Evolutionary conservation across 164 flowering plant genomes (phyloP), one percentile per base, ranked within the genome.

Genomic region (Annona squamosa): DNA sequence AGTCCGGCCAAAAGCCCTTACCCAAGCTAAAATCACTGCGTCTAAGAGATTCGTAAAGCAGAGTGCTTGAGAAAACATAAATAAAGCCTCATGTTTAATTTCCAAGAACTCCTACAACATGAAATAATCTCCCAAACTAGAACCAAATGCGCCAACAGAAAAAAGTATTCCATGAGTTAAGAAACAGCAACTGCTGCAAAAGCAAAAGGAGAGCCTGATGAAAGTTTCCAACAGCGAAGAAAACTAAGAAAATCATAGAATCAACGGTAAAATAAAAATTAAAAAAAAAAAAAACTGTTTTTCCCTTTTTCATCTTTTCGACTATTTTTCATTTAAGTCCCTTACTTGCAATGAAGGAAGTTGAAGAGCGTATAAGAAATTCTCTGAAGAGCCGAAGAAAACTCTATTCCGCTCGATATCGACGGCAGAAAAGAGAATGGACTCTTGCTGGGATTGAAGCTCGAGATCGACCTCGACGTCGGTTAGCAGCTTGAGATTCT

Each of bases 321-420:
- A 52, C 1, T 52, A 52, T 7, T 52, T 52, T 52, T 52, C 59
- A 43, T 19, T 12, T 12, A 19, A 76, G 4, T 12, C 17, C 48
- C 81, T 72, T 78, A 89, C 96, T 66, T 85, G 94, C 48, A 87
- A 79, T 0, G 88, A 76, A 64, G 87, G 84, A 76, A 91, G 85
- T 7, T 85, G 86, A n/a, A 78, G 46, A 18, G 87, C 56, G 86
- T 93, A 91, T 0, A 93, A 69, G 76, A 77, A 48, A 76, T 90
- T 88, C n/a, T 84, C 70, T 0, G 98, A 89, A 47, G 99, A 91
- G 74, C 91, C 88, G 75, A 91, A 95, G 84, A 95, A 91, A 72
- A 93, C 44, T 57, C 98, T 93, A 77, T 86, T 87, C 9, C 84
- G 87, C 74, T 95, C 98, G 74, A 93, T 83, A 64, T 95, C 99